A percentile compares a stretch with the other conserved stretches of the same genome.
Conservation (phyloP, 805 yeast species). For the Starmerella powellii region DNA sequence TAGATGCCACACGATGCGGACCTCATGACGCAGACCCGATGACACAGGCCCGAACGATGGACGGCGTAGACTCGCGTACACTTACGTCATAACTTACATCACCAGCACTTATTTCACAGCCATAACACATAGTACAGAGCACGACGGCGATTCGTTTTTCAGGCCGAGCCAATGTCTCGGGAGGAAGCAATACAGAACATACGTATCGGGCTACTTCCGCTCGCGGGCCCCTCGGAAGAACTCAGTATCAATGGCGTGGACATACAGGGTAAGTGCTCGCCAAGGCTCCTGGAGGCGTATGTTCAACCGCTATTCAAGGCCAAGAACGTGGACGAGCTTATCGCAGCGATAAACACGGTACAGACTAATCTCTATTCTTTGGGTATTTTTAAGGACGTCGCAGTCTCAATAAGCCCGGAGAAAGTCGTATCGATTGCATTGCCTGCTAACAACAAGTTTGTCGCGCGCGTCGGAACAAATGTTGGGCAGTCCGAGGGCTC, state of each 20-base stretch:
- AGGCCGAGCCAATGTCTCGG: too few relatives aligned
- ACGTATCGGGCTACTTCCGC: slow-evolving; percentile 7
- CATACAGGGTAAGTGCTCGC: slow-evolving; percentile 29
- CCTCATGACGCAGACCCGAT: too few relatives aligned
- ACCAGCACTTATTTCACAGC: too few relatives aligned
- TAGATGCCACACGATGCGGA: too few relatives aligned
- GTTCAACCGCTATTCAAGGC: slow-evolving; percentile 28
- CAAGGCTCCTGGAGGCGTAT: slow-evolving; percentile 25
- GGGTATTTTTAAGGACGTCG: slow-evolving; percentile 19
- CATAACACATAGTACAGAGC: too few relatives aligned
- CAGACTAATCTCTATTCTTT: slow-evolving; percentile 22
- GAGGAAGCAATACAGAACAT: slow-evolving; percentile 13
- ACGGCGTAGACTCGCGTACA: too few relatives aligned
- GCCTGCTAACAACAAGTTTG: slow-evolving; percentile 45
- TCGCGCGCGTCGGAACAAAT: slow-evolving; percentile 87
- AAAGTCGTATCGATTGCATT: slow-evolving; percentile 16
- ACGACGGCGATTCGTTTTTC: too few relatives aligned
- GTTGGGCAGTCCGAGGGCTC: slow-evolving; percentile 96
- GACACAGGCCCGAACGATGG: too few relatives aligned
- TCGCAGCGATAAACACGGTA: slow-evolving; percentile 25
- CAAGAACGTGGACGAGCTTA: slow-evolving; percentile 21
- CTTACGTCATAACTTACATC: too few relatives aligned
- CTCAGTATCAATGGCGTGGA: slow-evolving; percentile 20
- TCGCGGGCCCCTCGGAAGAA: slow-evolving; percentile 9
- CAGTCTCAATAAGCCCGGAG: slow-evolving; percentile 19